Percentiles rank a stretch among this genome's conserved stretches.
These are phyloP conservation scores for Micractinium sp. DNA, from an alignment of 139 green algal genomes.

Conservation along the genomic window DNA sequence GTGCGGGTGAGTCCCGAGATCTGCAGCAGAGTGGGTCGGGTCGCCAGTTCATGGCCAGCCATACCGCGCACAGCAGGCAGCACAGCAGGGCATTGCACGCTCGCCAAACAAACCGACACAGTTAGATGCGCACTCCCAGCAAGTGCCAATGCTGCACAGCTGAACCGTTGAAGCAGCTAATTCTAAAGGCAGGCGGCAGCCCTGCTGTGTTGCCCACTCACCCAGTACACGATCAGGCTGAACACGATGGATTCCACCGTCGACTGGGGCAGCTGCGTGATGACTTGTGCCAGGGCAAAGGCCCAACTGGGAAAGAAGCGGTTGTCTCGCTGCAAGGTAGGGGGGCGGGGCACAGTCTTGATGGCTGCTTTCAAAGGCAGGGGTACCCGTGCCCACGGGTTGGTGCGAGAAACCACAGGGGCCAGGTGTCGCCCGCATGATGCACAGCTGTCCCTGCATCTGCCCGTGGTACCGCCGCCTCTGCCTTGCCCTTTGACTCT, in stretches of 20 bases:
- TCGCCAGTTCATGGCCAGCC: constrained; percentile 44
- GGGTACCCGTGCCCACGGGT: too few species aligned
- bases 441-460: too few species aligned
- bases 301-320: constrained; percentile 67
- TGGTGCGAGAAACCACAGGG: too few species aligned
- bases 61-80: neutral
- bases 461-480: too few species aligned
- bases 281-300: constrained; percentile 31
- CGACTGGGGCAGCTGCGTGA: constrained; percentile 63
- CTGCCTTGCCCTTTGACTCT: too few species aligned
- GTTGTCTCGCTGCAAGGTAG: constrained; percentile 46
- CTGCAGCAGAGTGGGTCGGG: constrained; percentile 50
- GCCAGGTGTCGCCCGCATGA: too few species aligned
- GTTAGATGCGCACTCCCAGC: too few species aligned
- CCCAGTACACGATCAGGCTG: constrained; percentile 70
- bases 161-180: neutral
- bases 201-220: neutral
- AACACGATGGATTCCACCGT: constrained; percentile 65
- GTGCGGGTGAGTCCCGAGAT: constrained; percentile 35
- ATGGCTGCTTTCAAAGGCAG: too few species aligned
- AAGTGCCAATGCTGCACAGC: neutral
- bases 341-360: too few species aligned
- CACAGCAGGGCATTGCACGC: neutral
- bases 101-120: neutral
- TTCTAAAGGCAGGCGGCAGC: neutral